phyloP scores from a whole-genome alignment of 768 basidiomycete genomes.

The Boletus fagicola region DNA sequence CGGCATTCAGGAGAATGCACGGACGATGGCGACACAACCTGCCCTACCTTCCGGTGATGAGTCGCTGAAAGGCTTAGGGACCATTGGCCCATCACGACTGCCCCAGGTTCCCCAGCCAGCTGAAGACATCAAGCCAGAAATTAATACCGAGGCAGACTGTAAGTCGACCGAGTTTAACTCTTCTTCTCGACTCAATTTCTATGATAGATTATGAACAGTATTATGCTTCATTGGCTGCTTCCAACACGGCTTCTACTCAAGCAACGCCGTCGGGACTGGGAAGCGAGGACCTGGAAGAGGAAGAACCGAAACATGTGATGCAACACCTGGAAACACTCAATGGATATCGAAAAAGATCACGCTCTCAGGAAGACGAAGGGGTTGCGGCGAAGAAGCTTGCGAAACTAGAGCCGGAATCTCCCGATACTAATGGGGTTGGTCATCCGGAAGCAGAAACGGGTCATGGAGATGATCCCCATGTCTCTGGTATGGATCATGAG shows the following conservation, averaged over 20 bases:
- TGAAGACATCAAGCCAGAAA: conserved; percentile 44
- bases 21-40: conserved; percentile 41
- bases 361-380: conserved; percentile 61
- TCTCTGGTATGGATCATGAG: conserved; percentile 52
- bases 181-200: not conserved
- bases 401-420: conserved; percentile 40
- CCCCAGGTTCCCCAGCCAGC: conserved; percentile 29
- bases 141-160: conserved; percentile 67
- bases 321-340: conserved; percentile 69
- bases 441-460: not conserved
- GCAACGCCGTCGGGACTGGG: conserved; percentile 60
- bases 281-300: conserved; percentile 60
- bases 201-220: conserved; percentile 74
- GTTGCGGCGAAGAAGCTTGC: conserved; percentile 37
- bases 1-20: conserved; percentile 71
- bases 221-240: conserved; percentile 74
- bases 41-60: conserved; percentile 61
- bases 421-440: conserved; percentile 18
- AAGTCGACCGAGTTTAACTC: conserved; percentile 23
- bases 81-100: conserved; percentile 40
- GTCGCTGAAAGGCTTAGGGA: conserved; percentile 66
- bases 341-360: conserved; percentile 70
- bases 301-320: conserved; percentile 65
- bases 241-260: conserved; percentile 53
- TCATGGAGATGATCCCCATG: conserved; percentile 51